phyloP scores from a whole-genome alignment of 2,329 filamentous ascomycete genomes.

The Paraconiothyrium brasiliense region DNA sequence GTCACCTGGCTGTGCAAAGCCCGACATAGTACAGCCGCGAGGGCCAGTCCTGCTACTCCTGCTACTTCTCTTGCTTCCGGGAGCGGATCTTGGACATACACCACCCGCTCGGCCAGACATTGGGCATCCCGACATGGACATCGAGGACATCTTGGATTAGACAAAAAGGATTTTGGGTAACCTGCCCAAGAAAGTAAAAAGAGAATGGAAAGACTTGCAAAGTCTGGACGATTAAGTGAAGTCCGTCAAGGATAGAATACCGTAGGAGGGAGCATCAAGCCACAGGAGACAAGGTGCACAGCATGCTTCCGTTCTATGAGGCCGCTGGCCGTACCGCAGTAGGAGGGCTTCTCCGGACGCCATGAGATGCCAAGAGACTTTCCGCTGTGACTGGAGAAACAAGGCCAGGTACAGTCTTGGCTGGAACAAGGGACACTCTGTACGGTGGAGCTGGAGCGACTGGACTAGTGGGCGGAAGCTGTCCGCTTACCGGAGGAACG shows the following conservation, averaged over 20 bases:
- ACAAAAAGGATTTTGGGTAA: slow-evolving; percentile 24
- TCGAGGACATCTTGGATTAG: slow-evolving; percentile 18
- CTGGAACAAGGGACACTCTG: slow-evolving; percentile 27
- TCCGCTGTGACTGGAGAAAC: slow-evolving; percentile 9
- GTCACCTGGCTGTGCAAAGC: slow-evolving; percentile 35
- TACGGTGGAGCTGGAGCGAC: slow-evolving; percentile 20
- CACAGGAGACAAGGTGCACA: slow-evolving; percentile 12
- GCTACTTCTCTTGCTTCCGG: slow-evolving; percentile 25
- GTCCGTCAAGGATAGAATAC: slow-evolving; percentile 20
- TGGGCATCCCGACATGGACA: slow-evolving; percentile 31
- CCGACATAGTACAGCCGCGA: slow-evolving; percentile 37
- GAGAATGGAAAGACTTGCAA: slow-evolving; percentile 24
- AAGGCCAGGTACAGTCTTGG: slow-evolving; percentile 22
- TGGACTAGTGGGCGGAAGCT: slow-evolving; percentile 19
- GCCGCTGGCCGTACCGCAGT: slow-evolving; percentile 1
- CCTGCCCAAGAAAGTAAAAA: slow-evolving; percentile 20
- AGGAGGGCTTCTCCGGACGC: neutral
- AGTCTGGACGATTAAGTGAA: slow-evolving; percentile 19
- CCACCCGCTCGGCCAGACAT: slow-evolving; percentile 28
- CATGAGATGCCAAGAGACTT: slow-evolving; percentile 9
- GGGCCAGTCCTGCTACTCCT: slow-evolving; percentile 29
- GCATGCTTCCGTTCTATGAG: slow-evolving; percentile 7
- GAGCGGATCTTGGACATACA: slow-evolving; percentile 26
- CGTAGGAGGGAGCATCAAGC: slow-evolving; percentile 17
- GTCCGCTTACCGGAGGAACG: neutral